Evolutionary conservation across 371 early-diverging fungal genomes (phyloP), one percentile per base, ranked within the genome.

Genomic region (Mortierella sp.): DNA sequence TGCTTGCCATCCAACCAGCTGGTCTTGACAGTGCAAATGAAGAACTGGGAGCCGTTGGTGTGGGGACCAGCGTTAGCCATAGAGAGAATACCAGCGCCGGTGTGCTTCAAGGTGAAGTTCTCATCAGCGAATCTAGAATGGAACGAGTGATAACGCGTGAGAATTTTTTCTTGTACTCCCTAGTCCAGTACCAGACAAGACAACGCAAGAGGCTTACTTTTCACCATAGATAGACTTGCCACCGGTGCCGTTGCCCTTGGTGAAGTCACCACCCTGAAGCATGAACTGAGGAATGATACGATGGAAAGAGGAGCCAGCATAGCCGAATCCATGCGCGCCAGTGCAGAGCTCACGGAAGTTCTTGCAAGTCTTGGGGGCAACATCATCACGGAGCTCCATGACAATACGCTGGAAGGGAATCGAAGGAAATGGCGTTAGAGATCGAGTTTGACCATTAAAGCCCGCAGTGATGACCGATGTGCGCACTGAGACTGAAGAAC

Each of bases 181-280:
- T 34, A 10, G 10, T 34, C 34, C 34, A 34, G 4, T 34, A 10
- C 10, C 34, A 47, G 28, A 43, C 21, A 41, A 19, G 21, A 28
- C 41, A 25, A 1, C 44, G 34, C 24, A 31, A 34, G n/a, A 12
- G 27, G 67, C 63, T 40, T 73, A 67, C 64, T 86, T 88, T 14
- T 83, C 86, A 65, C 98, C 98, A 74, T 99, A 99, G 81, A 99
- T 99, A 81, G 95, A 94, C 83, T 90, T 89, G 67, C 95, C 92
- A 65, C 99, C 99, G 29, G 99, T 98, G 69, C 99, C 99, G 88
- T 99, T 89, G 81, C 85, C 83, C 69, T 83, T 81, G 82, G 92
- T 92, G 83, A 99, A 91, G 86, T 99, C 99, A 68, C 99, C 99
- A 67, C 99, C 99, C 83, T 99, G 99, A 51, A 98, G 88, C 98